Evolutionary conservation across 257 asterid species (phyloP).

Genomic region (Fraxinus quadrangulata): DNA sequence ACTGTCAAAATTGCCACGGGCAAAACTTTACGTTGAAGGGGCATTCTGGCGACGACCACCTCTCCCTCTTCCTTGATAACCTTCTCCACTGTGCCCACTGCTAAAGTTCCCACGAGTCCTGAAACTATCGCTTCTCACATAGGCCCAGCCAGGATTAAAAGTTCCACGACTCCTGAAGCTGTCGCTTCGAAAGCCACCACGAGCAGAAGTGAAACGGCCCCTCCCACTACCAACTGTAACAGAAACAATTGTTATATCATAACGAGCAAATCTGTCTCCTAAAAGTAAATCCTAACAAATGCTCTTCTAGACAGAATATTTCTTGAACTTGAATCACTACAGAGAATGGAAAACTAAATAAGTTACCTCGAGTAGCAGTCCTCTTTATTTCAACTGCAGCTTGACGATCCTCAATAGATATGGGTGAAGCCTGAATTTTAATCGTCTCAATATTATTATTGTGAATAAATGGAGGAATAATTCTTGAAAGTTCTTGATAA

Average conservation of each 20-base stretch:
- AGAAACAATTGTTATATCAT: conserved; percentile 10
- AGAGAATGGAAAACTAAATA: background rate
- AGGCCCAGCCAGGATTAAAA: conserved; percentile 51
- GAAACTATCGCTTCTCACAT: conserved; percentile 57
- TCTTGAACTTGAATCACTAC: background rate
- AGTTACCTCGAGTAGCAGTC: conserved; percentile 72
- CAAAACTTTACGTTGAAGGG: conserved; percentile 25
- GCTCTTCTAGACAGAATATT: too few relatives aligned
- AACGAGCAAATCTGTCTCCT: conserved; percentile 6
- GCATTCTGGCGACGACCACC: conserved; percentile 39
- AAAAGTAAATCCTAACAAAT: background rate
- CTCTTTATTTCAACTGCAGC: conserved; percentile 79
- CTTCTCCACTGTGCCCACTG: conserved; percentile 40
- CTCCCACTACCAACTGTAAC: conserved; percentile 58
- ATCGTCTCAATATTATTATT: background rate
- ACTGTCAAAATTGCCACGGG: conserved; percentile 33
- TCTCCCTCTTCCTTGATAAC: conserved; percentile 52
- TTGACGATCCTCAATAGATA: conserved; percentile 56
- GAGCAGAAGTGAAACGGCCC: conserved; percentile 57
- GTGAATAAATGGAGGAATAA: background rate
- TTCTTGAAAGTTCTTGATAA: background rate
- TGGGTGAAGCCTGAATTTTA: conserved; percentile 64
- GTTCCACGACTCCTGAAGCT: conserved; percentile 62
- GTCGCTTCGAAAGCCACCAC: conserved; percentile 66
- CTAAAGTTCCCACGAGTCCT: conserved; percentile 49